Evolutionary conservation across 805 yeast species (phyloP), one percentile per base, ranked within the genome.

Genomic region (Lipomyces spencermartinsiae): DNA sequence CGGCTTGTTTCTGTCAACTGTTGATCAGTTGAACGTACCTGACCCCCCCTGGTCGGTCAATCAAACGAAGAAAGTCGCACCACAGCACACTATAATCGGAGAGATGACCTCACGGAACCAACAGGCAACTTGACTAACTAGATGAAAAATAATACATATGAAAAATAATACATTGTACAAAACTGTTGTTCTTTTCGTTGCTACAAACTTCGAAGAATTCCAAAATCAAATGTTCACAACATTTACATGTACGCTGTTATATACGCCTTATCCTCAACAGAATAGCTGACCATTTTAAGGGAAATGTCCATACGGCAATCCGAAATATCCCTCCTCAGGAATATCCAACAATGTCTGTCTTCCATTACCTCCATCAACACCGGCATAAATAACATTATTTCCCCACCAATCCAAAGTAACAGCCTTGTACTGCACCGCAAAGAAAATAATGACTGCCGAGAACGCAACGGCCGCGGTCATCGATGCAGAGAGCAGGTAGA

Each of bases 391-490:
- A 31, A 63, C 74, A 62, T 74, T 76, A 66, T 83, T 85, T 25
- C 92, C 93, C 93, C 93, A 89, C 93, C 93, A 89, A 10, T 65
- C 60, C 2, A 78, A 69, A 1, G 73, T 71, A 14, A 80, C 78
- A 12, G 80, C 80, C 14, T 85, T 79, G 57, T 80, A 81, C 56
- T 82, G 82, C 6, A 84, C 80, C 0, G 83, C 78, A 70, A 87
- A 80, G 74, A 87, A 87, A 10, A 89, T 83, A 31, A 87, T 66
- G 62, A 89, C 78, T 2, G 89, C 84, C 49, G 89, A 83, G 71
- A 87, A 81, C 0, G 91, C 91, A n/a, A 89, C 83, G 0, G 91
- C 92, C 7, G 89, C 84, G 56, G 89, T 88, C 29, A 89, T 77
- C 1, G 87, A 92, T 34, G 89, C 86, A 22, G 90, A 84, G 62